Base-by-base conservation (phyloP, 768 basidiomycete species). In the Rhizopogon sp. region DNA sequence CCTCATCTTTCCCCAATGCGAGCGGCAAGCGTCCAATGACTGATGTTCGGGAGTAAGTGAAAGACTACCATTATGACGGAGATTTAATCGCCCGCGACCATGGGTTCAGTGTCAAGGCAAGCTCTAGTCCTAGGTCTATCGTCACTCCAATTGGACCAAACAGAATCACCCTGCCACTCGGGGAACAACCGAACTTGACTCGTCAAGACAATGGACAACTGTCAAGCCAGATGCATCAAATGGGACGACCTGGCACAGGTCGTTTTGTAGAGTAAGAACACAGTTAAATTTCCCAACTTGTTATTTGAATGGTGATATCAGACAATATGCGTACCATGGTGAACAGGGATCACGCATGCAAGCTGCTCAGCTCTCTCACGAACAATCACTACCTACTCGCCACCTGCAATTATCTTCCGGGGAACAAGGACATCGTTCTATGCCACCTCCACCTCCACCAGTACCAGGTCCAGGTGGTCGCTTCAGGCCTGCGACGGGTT, bases 21-120 rank as follows among this genome's bases (percentile, higher is more conserved):
- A 87, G 87, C 58, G 82, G 84, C 45, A 92, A 91, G 63, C 83
- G 90, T 16, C 75, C 72, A 52, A 82, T 84, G 75, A 60, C 65
- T 16, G 76, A 78, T 41, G 58, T 62, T 43, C 72, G 71, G 55
- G 69, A 71, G 83, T 82, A 54, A 68, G 78, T 59, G 39, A 31
- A 25, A 41, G 14, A 16, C 14, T 14, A 9, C 42, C 25, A 17
- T 35, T 9, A 22, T 31, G 39, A 39, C 44, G 39, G 16, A 25
- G 8, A 29, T 39, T 46, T 43, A 10, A 20, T 31, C 45, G 25
- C 16, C 50, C 5, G 53, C 50, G 43, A 53, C 29, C 41, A 54
- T 25, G 3, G 52, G 10, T 41, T 33, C 50, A 69, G 60, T 43
- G 28, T 57, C 55, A 69, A 68, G 62, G 65, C 77, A 60, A 56